Conservation (phyloP, 2,329 filamentous ascomycete genomes). For the Plenodomus tracheiphilus region DNA sequence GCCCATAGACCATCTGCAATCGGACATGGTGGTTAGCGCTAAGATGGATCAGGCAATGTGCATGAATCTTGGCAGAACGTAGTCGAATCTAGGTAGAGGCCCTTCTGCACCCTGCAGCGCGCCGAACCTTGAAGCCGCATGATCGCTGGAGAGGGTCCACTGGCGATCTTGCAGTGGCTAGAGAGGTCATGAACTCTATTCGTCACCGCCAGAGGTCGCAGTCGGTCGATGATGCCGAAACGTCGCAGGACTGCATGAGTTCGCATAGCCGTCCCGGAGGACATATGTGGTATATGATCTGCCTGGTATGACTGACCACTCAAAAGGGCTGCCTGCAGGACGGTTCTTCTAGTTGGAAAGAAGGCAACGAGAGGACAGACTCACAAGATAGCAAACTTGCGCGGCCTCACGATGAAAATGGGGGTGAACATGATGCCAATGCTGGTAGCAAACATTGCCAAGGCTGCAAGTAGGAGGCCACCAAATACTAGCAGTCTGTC, state of each 20-base stretch:
- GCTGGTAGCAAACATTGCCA: conserved; percentile 90
- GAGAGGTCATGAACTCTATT: conserved; percentile 36
- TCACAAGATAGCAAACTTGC: conserved; percentile 97
- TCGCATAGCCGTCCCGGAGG: conserved; percentile 35
- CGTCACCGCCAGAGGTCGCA: conserved; percentile 16
- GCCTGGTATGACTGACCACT: conserved; percentile 21
- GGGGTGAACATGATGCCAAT: conserved; percentile 79
- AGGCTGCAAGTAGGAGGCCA: conserved; percentile 48
- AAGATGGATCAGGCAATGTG: conserved; percentile 28
- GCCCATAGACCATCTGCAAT: conserved; percentile 86
- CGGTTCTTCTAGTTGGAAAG: conserved; percentile 14
- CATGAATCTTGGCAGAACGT: conserved; percentile 24
- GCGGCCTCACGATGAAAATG: conserved; percentile 74
- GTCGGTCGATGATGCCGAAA: conserved; percentile 13
- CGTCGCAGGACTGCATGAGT: conserved; percentile 28
- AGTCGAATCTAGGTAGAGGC: conserved; percentile 35
- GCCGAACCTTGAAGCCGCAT: conserved; percentile 46
- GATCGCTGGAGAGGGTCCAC: conserved; percentile 43
- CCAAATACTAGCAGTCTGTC: conserved; percentile 91
- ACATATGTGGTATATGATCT: conserved; percentile 30
- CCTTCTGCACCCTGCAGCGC: conserved; percentile 40
- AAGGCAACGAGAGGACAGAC: conserved; percentile 51
- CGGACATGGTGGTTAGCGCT: conserved; percentile 42
- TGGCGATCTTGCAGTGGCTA: conserved; percentile 42
- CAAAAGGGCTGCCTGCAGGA: conserved; percentile 22